phyloP scores from a whole-genome alignment of 2,329 filamentous ascomycete genomes.

The Monosporascus ibericus region DNA sequence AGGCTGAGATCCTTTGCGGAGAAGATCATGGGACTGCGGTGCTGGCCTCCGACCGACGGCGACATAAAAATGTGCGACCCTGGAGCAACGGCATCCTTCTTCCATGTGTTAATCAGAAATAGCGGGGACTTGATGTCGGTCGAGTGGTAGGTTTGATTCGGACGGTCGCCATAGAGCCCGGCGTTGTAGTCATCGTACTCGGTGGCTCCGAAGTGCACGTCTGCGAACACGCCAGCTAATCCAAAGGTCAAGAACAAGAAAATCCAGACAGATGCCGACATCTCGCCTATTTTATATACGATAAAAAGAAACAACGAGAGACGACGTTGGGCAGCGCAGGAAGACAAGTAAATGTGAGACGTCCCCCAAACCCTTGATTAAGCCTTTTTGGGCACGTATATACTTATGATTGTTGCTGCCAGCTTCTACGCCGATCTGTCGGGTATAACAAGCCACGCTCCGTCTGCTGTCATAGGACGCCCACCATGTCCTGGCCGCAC shows the following conservation, averaged over 20 bases:
- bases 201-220: not conserved
- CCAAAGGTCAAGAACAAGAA: not conserved
- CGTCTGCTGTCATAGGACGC: too few relatives aligned
- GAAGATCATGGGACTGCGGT: slow-evolving; percentile 16
- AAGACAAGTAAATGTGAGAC: too few relatives aligned
- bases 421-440: too few relatives aligned
- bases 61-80: slow-evolving; percentile 17
- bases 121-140: slow-evolving; percentile 11
- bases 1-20: slow-evolving; percentile 17
- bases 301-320: too few relatives aligned
- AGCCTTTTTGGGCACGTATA: too few relatives aligned
- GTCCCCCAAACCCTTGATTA: too few relatives aligned
- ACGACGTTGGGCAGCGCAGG: too few relatives aligned
- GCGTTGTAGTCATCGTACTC: slow-evolving; percentile 12
- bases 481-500: too few relatives aligned
- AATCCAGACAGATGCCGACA: not conserved
- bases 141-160: slow-evolving; percentile 17
- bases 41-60: slow-evolving; percentile 4
- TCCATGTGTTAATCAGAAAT: slow-evolving; percentile 14
- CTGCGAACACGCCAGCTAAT: not conserved
- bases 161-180: slow-evolving; percentile 13
- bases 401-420: too few relatives aligned
- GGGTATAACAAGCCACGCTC: too few relatives aligned
- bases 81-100: slow-evolving; percentile 9
- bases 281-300: not conserved